Base-by-base conservation (phyloP, 164 flowering plant species). In the Dillenia suffruticosa region DNA sequence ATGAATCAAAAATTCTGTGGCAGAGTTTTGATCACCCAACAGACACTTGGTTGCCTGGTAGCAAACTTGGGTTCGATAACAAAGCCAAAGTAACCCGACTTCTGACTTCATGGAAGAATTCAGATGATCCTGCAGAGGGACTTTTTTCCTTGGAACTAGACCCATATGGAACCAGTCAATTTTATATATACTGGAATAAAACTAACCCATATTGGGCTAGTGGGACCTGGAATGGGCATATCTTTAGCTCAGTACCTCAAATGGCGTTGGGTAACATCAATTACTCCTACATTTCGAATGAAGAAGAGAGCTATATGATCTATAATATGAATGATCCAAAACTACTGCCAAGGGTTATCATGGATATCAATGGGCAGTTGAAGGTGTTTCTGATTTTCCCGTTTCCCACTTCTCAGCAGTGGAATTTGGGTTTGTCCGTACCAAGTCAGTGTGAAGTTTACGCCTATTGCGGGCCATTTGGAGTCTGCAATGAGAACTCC, bases 401-500 rank as follows among this genome's bases (percentile, higher is more conserved):
- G 76, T 19, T 66, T 49, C 57, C 63, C 1, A 58, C n/a, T 0
- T 16, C 53, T 1, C 14, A 54, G 26, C 50, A 49, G 13, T 73
- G 80, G 80, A 58, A 56, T 54, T 46, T 61, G 55, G 62, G 65
- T 56, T 56, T 10, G 59, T 12, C 68, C 14, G 58, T 46, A 54
- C 78, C 78, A 4, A 63, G 61, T 43, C 63, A 71, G 50, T 68
- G 75, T 49, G 62, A 64, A 2, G 72, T 68, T 44, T 58, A 61
- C 45, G 62, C 60, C 53, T 24, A 22, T 26, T 75, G 78, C 32
- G 78, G 78, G 16, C 43, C 61, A 3, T 75, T 68, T 51, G 65
- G 64, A n/a, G 26, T 7, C 46, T 75, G 78, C 68, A 61, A 54
- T 51, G 17, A 64, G 62, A 26, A 53, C 16, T 48, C 58, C 0